Evolutionary conservation across 2,329 filamentous ascomycete genomes (phyloP).

Genomic region (Hymenoscyphus albidus): DNA sequence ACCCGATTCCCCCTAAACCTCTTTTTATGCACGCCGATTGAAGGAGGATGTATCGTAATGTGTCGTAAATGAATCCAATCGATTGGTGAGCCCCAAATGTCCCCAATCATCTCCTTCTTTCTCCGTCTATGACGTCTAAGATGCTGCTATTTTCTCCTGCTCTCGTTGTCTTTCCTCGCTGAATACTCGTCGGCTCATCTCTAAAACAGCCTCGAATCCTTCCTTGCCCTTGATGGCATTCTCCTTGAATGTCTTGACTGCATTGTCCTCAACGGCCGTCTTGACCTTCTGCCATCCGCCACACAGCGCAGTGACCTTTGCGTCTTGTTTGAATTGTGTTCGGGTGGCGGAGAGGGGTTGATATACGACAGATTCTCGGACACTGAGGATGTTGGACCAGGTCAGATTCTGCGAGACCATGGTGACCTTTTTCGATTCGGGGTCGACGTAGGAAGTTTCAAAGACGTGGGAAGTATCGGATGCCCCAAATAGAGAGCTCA

Average conservation of each 20-base stretch:
- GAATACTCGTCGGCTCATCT: conserved; percentile 89
- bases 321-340: conserved; percentile 84
- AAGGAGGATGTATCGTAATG: conserved; percentile 14
- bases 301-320: conserved; percentile 88
- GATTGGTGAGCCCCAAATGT: neutral
- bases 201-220: conserved; percentile 90
- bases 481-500: conserved; percentile 74
- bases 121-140: conserved; percentile 3
- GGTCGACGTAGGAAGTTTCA: conserved; percentile 94
- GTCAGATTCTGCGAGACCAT: conserved; percentile 97
- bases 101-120: neutral
- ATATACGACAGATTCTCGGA: conserved; percentile 91
- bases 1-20: neutral
- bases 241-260: conserved; percentile 83
- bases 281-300: conserved; percentile 97
- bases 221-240: conserved; percentile 88
- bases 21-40: conserved; percentile 19
- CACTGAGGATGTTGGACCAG: conserved; percentile 82
- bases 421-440: conserved; percentile 76
- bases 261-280: conserved; percentile 91
- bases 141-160: conserved; percentile 17
- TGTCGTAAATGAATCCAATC: conserved; percentile 8
- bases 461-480: conserved; percentile 84
- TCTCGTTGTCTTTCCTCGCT: conserved; percentile 69
- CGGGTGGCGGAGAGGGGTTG: conserved; percentile 54